Base-by-base conservation (phyloP, 2,329 filamentous ascomycete genomes). In the Xylariaceae sp. region DNA sequence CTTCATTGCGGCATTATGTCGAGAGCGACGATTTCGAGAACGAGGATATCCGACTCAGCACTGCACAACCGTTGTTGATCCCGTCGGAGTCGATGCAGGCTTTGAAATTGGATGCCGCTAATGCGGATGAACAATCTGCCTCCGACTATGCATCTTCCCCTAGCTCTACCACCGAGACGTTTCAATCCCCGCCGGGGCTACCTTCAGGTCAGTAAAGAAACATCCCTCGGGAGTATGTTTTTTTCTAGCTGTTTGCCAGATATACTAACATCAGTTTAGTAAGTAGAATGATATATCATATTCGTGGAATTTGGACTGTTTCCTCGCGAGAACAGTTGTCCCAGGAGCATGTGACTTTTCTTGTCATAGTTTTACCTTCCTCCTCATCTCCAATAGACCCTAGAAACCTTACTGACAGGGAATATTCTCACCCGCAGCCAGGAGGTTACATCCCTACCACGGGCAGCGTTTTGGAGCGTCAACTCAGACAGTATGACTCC, bases 21-120 rank as follows among this genome's bases (percentile, higher is more conserved):
- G 58, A 65, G 20, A 61, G 60, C 37, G 61, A 57, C n/a, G 60
- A 61, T 32, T 64, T 65, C 12, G 55, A 59, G 21, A 55, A 57
- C 8, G 63, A 64, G 22, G 59, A 64, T 2, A 55, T 65, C 23
- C 48, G 49, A 22, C 35, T 65, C 4, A 53, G 55, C 25, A 59
- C 48, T 21, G 63, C 63, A 35, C 56, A 57, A 25, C 54, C 56
- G 6, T 46, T 64, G 34, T 37, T 62, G 2, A 54, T 62, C 38
- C 48, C 54, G 21, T 58, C 55, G 3, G 56, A 55, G 29, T 61
- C 62, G 6, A 61, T 58, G 54, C 55, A 62, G 37, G 50, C 49
- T 7, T 40, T 63, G 12, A 53, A 60, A 45, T 34, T 57, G 5
- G 47, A 47, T 17, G 40, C 45, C 2, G 45, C 46, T 23, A 47